A percentile compares a stretch with the other conserved stretches of the same genome.
Evolutionary conservation across 2,329 filamentous ascomycete species (phyloP).

Genomic region (Pseudohalonectria lignicola): DNA sequence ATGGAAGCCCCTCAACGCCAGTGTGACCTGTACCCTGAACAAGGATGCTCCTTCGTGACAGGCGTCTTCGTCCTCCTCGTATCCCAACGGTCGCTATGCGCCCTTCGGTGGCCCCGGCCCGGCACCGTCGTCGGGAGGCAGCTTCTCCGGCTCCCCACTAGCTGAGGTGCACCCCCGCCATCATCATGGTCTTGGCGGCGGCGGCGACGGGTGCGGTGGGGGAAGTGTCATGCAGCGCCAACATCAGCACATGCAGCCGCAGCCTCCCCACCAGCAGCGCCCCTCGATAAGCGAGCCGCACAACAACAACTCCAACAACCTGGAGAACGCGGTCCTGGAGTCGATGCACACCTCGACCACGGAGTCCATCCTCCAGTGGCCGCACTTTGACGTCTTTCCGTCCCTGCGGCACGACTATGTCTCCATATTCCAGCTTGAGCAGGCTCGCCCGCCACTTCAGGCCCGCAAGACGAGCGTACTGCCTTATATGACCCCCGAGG

Average conservation of each 20-base stretch:
- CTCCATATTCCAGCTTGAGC: constrained; percentile 36
- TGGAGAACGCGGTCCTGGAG: constrained; percentile 36
- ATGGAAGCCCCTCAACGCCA: no score
- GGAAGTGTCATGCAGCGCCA: neutral
- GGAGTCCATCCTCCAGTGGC: constrained; percentile 39
- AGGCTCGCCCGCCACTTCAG: constrained; percentile 23
- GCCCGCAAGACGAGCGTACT: constrained; percentile 22
- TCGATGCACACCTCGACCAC: constrained; percentile 39
- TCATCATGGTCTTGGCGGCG: no score
- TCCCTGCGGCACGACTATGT: constrained; percentile 28
- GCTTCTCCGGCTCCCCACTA: constrained; percentile 9
- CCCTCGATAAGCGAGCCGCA: constrained; percentile 9
- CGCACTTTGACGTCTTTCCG: constrained; percentile 33
- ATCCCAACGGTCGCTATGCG: no score
- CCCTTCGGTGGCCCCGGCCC: no score
- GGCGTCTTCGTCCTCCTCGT: no score
- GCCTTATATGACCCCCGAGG: constrained; percentile 28
- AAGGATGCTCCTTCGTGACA: no score
- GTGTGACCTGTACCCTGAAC: no score
- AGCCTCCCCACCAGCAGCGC: neutral
- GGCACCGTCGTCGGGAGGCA: constrained; percentile 6
- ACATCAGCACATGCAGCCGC: neutral
- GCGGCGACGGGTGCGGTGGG: no score
- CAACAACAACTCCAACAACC: constrained; percentile 12
- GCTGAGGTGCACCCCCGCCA: constrained; percentile 6